Evolutionary conservation across 2,329 filamentous ascomycete genomes (phyloP).

Genomic region (Zymoseptoria brevis): DNA sequence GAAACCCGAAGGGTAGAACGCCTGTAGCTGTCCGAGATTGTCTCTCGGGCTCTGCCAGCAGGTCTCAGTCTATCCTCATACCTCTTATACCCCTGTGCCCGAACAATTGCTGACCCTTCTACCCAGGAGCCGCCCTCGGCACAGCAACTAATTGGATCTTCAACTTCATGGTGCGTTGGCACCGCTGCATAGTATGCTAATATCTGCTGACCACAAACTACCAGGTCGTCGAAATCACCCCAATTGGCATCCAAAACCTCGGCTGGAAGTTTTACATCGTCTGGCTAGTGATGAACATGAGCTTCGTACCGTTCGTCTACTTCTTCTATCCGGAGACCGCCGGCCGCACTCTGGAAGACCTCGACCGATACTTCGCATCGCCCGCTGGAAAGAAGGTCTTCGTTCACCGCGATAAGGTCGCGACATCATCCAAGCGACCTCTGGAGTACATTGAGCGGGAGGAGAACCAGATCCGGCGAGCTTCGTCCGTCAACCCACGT

Average conservation of each 20-base stretch:
- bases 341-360: slow-evolving; percentile 27
- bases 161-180: slow-evolving; percentile 27
- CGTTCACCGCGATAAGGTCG: slow-evolving; percentile 43
- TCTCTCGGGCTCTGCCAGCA: too few species aligned
- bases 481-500: slow-evolving; percentile 31
- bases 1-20: too few species aligned
- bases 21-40: too few species aligned
- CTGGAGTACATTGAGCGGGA: slow-evolving; percentile 43
- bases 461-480: slow-evolving; percentile 29
- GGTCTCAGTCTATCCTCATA: too few species aligned
- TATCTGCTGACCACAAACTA: background rate
- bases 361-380: slow-evolving; percentile 25
- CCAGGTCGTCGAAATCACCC: slow-evolving; percentile 37
- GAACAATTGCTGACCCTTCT: too few species aligned
- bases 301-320: slow-evolving; percentile 43
- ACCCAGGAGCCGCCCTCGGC: slow-evolving; percentile 41
- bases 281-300: slow-evolving; percentile 45
- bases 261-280: slow-evolving; percentile 33
- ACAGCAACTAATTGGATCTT: slow-evolving; percentile 47
- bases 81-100: too few species aligned
- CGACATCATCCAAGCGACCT: slow-evolving; percentile 39
- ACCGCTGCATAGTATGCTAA: background rate
- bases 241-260: slow-evolving; percentile 33
- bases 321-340: slow-evolving; percentile 30
- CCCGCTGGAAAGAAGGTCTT: slow-evolving; percentile 29